Conservation (phyloP, 2,329 filamentous ascomycete genomes). For the Fusarium sublunatum region DNA sequence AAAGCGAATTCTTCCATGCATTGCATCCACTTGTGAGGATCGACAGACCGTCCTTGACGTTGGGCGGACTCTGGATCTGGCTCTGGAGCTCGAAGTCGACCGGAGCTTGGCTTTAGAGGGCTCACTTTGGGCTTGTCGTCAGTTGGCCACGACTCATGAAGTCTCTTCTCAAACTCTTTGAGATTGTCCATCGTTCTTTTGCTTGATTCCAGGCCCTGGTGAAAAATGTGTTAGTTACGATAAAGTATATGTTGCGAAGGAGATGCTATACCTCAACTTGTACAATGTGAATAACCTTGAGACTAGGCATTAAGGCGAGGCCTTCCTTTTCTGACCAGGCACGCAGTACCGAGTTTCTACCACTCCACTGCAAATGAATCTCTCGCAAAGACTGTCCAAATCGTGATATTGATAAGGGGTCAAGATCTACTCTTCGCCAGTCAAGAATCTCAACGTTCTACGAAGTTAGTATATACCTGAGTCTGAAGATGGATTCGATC, state of each 20-base stretch:
- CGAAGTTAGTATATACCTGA: too few relatives aligned
- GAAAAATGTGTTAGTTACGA: background rate
- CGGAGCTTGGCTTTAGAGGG: background rate
- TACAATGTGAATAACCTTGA: conserved; percentile 3
- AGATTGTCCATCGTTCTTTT: conserved; percentile 7
- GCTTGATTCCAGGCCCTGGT: conserved; percentile 5
- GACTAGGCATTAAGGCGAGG: conserved; percentile 6
- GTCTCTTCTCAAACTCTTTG: background rate
- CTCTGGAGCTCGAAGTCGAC: background rate
- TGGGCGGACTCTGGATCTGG: background rate
- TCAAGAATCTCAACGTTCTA: conserved; percentile 21
- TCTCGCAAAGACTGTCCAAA: conserved; percentile 9
- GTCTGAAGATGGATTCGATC: background rate
- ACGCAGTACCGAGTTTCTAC: conserved; percentile 10
- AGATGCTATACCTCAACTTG: conserved; percentile 1
- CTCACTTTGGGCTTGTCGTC: conserved; percentile 3
- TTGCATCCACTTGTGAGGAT: conserved; percentile 18
- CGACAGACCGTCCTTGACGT: conserved; percentile 1
- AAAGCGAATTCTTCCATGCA: conserved; percentile 14
- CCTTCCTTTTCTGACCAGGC: conserved; percentile 16
- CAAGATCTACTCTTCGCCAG: conserved; percentile 12
- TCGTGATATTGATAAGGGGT: background rate
- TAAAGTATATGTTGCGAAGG: too few relatives aligned
- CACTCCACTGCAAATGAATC: conserved; percentile 15
- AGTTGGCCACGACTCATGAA: conserved; percentile 8